phyloP scores from a whole-genome alignment of 2,329 filamentous ascomycete species.

The Aschersonia sp. region DNA sequence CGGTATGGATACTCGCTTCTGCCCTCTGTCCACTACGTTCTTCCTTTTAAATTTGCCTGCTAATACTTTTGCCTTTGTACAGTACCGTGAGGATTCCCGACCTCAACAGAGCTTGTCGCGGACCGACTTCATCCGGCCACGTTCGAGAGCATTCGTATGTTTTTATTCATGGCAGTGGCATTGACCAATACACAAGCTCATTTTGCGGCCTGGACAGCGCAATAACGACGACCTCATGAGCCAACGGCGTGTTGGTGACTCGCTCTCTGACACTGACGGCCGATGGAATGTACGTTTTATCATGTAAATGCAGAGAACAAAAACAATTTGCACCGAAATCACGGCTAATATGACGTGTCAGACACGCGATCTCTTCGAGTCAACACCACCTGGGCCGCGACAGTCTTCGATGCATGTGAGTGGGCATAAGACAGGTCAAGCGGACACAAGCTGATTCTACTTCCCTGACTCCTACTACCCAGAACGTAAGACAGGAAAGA shows the following conservation, averaged over 20 bases:
- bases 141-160: not conserved
- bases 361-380: too few relatives aligned
- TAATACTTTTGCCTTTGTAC: too few relatives aligned
- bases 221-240: not conserved
- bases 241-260: not conserved
- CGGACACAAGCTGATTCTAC: too few relatives aligned
- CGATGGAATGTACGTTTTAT: not conserved
- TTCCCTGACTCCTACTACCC: too few relatives aligned
- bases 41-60: too few relatives aligned
- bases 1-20: not conserved
- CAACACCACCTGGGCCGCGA: too few relatives aligned
- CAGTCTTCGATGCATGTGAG: too few relatives aligned
- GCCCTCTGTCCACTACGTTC: too few relatives aligned
- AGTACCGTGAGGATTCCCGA: too few relatives aligned
- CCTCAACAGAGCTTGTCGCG: too few relatives aligned
- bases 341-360: not conserved
- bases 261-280: not conserved
- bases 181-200: not conserved
- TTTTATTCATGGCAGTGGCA: not conserved
- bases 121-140: not conserved
- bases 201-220: not conserved
- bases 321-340: not conserved
- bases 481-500: not conserved
- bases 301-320: not conserved
- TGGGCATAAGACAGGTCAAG: too few relatives aligned